Percentiles rank a stretch among this genome's conserved stretches.
Evolutionary conservation across 208 protist species (phyloP).

Genomic region (Leishmania mexicana): DNA sequence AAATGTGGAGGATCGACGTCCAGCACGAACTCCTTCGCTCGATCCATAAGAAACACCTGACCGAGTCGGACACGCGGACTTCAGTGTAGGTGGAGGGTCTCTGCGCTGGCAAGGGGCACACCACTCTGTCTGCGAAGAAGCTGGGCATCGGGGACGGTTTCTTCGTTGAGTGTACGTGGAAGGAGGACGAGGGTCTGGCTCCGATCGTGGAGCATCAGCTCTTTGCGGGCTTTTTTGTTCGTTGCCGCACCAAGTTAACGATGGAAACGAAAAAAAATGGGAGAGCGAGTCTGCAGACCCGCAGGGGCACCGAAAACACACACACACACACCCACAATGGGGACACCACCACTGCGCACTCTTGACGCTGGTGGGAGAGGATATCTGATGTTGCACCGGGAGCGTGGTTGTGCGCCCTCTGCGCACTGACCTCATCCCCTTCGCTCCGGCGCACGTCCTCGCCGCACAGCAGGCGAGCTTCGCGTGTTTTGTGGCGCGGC

Average conservation of each 20-base stretch:
- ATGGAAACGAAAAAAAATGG: neutral
- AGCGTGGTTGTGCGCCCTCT: neutral
- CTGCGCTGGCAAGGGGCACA: conserved; percentile 34
- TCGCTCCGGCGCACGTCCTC: neutral
- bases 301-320: neutral
- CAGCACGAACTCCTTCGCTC: conserved; percentile 26
- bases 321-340: neutral
- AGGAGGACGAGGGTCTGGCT: conserved; percentile 22
- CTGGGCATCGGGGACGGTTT: conserved; percentile 24
- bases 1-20: conserved; percentile 32
- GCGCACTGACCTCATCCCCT: neutral
- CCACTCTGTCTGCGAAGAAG: conserved; percentile 20
- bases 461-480: too few relatives aligned
- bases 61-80: neutral
- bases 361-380: neutral
- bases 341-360: neutral
- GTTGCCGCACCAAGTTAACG: too few relatives aligned
- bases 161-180: conserved; percentile 18
- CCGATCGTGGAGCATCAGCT: conserved; percentile 12
- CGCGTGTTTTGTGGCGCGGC: neutral
- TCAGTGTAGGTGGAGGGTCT: conserved; percentile 12
- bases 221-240: too few relatives aligned
- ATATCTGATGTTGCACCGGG: neutral
- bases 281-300: neutral
- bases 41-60: conserved; percentile 17